These are phyloP conservation scores for Phaeomoniella chlamydospora DNA, from an alignment of 2,329 filamentous ascomycete species.

Conservation along the genomic window DNA sequence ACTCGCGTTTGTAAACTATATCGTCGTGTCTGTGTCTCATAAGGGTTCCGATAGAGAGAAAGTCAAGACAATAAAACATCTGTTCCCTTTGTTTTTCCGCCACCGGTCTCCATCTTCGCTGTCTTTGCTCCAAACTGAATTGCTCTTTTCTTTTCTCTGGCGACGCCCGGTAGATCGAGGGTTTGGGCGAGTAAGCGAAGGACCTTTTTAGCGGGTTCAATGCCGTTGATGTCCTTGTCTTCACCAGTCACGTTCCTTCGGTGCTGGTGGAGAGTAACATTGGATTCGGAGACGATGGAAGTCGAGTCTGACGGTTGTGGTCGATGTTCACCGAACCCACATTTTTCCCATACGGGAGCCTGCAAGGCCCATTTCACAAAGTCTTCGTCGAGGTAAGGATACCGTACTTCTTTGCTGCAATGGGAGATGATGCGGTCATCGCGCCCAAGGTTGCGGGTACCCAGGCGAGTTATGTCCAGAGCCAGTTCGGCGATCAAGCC, in stretches of 20 bases:
- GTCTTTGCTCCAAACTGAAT: slow-evolving; percentile 75
- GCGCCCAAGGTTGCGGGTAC: slow-evolving; percentile 85
- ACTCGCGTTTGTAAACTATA: no score
- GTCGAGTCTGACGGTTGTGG: no score
- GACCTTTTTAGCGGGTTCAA: slow-evolving; percentile 66
- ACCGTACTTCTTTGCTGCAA: slow-evolving; percentile 79
- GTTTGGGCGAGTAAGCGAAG: slow-evolving; percentile 62
- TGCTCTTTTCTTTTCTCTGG: slow-evolving; percentile 84
- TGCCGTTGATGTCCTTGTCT: slow-evolving; percentile 3
- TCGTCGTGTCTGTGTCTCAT: no score
- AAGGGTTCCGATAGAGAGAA: no score
- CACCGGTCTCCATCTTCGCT: slow-evolving; percentile 57
- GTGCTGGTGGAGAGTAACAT: no score
- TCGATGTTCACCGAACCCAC: slow-evolving; percentile 52
- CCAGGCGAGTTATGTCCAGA: slow-evolving; percentile 71
- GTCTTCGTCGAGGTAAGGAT: slow-evolving; percentile 79
- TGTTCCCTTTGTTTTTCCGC: slow-evolving; percentile 51
- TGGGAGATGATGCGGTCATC: slow-evolving; percentile 85
- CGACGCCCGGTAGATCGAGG: slow-evolving; percentile 56
- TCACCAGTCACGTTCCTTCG: slow-evolving; percentile 12
- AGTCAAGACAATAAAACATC: slow-evolving; percentile 28
- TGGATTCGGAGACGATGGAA: no score
- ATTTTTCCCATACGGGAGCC: slow-evolving; percentile 69
- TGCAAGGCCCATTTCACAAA: slow-evolving; percentile 70
- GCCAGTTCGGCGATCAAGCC: slow-evolving; percentile 70